Evolutionary conservation across 148 eudicot species (phyloP), one percentile per base, ranked within the genome.

Genomic region (Fagopyrum tataricum): DNA sequence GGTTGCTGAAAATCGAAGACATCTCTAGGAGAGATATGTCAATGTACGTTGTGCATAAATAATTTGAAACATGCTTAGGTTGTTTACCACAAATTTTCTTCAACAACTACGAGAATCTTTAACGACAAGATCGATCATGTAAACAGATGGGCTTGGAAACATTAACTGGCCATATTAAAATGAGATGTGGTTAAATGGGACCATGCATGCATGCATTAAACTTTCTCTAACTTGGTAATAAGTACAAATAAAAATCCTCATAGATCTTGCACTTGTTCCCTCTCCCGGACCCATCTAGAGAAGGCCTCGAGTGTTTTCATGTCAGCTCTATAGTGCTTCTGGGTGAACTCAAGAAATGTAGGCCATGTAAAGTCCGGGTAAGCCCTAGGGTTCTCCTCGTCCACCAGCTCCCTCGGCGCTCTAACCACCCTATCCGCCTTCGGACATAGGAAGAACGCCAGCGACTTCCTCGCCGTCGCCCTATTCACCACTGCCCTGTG

Each of bases 321-420:
- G 46, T 90, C 91, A 15, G 91, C 88, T 69, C 91, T 78, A 72
- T 90, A 87, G 66, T 90, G 96, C 72, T 79, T 87, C 78, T 87
- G 90, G 0, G 91, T 90, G 41, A 87, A 90, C 46, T 90, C 91
- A 11, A 87, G 88, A 10, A 90, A 77, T 39, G 47, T 73, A 5
- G 88, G 81, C 96, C 96, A 90, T 44, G 84, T 90, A 67, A 90
- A 90, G 73, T 88, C 90, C 0, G 96, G 96, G 72, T 86, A 90
- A 31, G 58, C 72, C 76, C 92, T 79, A 2, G 84, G 85, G 75
- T 84, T 78, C 0, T 77, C 75, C 12, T 70, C 64, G 76, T 64
- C 44, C 75, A 90, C 84, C 72, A 90, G 48, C 64, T 86, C 81
- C 21, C 20, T 41, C 44, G 96, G 96, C 55, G 96, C 88, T 18